Evolutionary conservation across 352 stramenopile species (phyloP).

Genomic region (Phytopythium delawarense): DNA sequence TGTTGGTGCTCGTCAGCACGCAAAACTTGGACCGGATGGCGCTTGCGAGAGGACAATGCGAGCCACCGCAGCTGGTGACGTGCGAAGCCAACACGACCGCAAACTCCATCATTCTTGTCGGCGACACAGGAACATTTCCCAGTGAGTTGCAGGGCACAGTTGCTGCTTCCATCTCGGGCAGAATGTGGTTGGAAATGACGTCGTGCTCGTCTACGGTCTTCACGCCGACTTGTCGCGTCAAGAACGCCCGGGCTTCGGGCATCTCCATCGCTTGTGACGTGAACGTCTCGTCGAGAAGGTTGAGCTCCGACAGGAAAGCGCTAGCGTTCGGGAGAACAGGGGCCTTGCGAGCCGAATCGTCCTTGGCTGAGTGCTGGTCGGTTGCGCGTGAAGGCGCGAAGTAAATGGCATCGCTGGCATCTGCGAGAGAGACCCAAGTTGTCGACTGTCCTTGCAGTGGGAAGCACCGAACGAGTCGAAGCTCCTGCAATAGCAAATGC

Average conservation of each 20-base stretch:
- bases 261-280: constrained; percentile 18
- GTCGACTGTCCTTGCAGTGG: constrained; percentile 26
- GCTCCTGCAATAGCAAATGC: constrained; percentile 45
- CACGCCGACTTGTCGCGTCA: constrained; percentile 49
- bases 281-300: constrained; percentile 42
- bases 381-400: constrained; percentile 2
- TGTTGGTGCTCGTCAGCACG: constrained; percentile 21
- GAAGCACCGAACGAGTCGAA: constrained; percentile 74
- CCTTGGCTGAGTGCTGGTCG: not conserved
- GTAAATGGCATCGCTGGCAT: constrained; percentile 31
- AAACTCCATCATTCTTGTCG: constrained; percentile 19
- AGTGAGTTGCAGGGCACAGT: not conserved
- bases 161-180: constrained; percentile 33
- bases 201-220: constrained; percentile 69
- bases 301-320: constrained; percentile 18
- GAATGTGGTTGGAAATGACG: constrained; percentile 58
- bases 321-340: not conserved
- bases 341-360: not conserved
- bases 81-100: constrained; percentile 33
- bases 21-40: constrained; percentile 26
- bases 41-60: constrained; percentile 19
- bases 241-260: constrained; percentile 35
- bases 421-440: constrained; percentile 43
- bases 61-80: constrained; percentile 16
- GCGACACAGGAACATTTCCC: not conserved